Conservation (phyloP, 2,329 filamentous ascomycete species). For the Fusarium sp. region DNA sequence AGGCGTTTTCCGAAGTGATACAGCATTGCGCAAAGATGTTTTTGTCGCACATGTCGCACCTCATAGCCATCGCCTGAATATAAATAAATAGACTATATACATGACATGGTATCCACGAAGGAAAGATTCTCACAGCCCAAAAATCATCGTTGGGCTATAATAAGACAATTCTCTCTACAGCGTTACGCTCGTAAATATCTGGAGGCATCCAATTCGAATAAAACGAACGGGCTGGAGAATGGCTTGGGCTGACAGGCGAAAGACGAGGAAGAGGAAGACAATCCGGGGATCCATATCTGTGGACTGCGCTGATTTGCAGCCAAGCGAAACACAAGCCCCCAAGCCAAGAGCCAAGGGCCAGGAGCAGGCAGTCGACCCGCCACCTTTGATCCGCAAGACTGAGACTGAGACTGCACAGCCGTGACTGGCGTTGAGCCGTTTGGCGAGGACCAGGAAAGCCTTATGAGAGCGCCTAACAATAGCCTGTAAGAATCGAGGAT, state of each 20-base stretch:
- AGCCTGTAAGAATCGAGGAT: slow-evolving; percentile 20
- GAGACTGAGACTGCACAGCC: not conserved
- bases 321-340: slow-evolving; percentile 34
- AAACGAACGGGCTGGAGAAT: slow-evolving; percentile 10
- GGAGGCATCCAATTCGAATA: not conserved
- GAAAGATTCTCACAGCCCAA: not conserved
- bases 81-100: not conserved
- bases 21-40: not conserved
- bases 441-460: slow-evolving; percentile 10
- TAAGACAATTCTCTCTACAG: not conserved
- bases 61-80: not conserved
- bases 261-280: slow-evolving; percentile 3
- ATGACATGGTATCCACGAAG: not conserved
- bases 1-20: slow-evolving; percentile 4
- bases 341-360: slow-evolving; percentile 2
- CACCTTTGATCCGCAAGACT: not conserved
- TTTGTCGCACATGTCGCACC: not conserved
- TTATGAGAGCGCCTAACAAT: slow-evolving; percentile 18
- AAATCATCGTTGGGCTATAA: not conserved
- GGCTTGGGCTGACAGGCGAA: slow-evolving; percentile 13
- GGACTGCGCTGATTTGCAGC: slow-evolving; percentile 36
- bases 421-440: slow-evolving; percentile 18
- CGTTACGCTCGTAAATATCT: not conserved
- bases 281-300: slow-evolving; percentile 28
- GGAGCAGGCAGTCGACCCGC: slow-evolving; percentile 17